A percentile compares a stretch with the other conserved stretches of the same genome.
Evolutionary conservation across 2,329 filamentous ascomycete genomes (phyloP).

Genomic region (Aspergillus texensis): DNA sequence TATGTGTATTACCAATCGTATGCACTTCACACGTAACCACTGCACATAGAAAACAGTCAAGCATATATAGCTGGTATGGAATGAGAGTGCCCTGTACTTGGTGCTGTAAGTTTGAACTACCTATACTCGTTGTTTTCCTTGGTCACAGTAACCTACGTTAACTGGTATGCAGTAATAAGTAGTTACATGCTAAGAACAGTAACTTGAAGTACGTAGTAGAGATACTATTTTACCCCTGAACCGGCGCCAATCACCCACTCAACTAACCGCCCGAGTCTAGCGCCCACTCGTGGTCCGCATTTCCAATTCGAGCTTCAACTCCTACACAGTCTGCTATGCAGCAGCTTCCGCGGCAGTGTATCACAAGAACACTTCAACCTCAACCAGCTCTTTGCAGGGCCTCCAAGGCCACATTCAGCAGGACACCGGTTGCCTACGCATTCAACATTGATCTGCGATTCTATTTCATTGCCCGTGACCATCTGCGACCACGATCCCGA

Average conservation of each 20-base stretch:
- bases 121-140: not conserved
- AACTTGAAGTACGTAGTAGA: not conserved
- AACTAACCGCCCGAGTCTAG: conserved; percentile 19
- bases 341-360: conserved; percentile 35
- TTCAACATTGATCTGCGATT: conserved; percentile 25
- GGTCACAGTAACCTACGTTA: not conserved
- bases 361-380: conserved; percentile 25
- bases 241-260: conserved; percentile 2
- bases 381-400: conserved; percentile 17
- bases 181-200: not conserved
- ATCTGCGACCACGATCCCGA: conserved; percentile 32
- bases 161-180: not conserved
- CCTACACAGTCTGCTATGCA: conserved; percentile 35
- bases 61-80: not conserved
- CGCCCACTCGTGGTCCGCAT: conserved; percentile 16
- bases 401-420: conserved; percentile 6
- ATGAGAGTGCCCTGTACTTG: not conserved
- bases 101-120: not conserved
- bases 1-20: not conserved
- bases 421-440: conserved; percentile 15
- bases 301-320: conserved; percentile 20
- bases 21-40: not conserved
- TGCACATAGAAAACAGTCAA: not conserved
- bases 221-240: conserved; percentile 14
- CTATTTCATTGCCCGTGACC: conserved; percentile 43